Base-by-base conservation (phyloP, 1,284 basidiomycete species). In the Flammula alnicola region DNA sequence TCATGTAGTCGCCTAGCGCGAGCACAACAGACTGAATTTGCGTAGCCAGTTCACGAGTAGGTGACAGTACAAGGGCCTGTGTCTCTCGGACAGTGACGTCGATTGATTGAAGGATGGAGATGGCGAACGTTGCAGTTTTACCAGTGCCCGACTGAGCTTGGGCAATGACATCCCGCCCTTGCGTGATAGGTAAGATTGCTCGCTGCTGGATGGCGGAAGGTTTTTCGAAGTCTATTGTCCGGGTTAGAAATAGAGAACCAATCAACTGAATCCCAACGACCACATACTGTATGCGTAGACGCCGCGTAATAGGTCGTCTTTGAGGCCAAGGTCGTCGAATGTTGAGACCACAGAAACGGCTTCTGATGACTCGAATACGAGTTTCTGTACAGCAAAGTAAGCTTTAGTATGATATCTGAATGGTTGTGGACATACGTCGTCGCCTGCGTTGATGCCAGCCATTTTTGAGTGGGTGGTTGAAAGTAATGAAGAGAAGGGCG, bases 141-240 rank as follows among this genome's bases (percentile, higher is more conserved):
- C 97, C 97, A 20, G 97, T 99, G 66, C 97, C 97, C 20, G 96
- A 98, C 74, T 99, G 97, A 14, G 97, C 97, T 76, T 99, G 96
- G 10, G 94, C 95, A 69, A 97, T 98, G 55, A 98, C 95, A 78
- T 98, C 95, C 58, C 94, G 86, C 16, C 93, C 93, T 72, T 94
- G 90, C 44, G 86, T 95, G 65, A 99, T 96, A 47, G 96, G 96
- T 39, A 95, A 75, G 69, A 99, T 98, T 23, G 96, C 96, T 60
- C 96, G 88, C 73, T 98, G 95, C 75, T 99, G 96, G 67, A 99
- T 99, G 43, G 96, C 96, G 54, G 96, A 98, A 19, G 97, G 95
- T 70, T 96, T 97, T 80, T 99, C 97, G 64, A 99, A 99, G 74
- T 96, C 94, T 97, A 61, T 25, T 41, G 27, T 16, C 14, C 22